Percentiles rank a stretch among this genome's conserved stretches.
Evolutionary conservation across 306 rosid species (phyloP).

Genomic region (Luffa aegyptiaca): DNA sequence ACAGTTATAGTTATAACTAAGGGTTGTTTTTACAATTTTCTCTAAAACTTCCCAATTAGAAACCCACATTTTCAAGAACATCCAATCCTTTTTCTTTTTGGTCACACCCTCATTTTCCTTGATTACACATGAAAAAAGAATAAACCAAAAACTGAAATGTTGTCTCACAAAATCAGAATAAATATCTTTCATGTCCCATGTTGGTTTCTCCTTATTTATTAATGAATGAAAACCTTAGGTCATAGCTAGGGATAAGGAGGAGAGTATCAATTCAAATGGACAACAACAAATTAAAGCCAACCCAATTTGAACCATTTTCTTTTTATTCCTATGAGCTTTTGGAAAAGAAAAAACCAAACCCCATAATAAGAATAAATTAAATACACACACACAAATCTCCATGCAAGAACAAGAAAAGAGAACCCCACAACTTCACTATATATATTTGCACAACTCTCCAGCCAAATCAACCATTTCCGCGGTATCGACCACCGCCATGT

Average conservation of each 20-base stretch:
- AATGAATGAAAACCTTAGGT: not conserved
- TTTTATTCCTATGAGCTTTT: not conserved
- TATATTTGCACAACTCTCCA: not conserved
- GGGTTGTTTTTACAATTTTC: not conserved
- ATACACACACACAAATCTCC: not conserved
- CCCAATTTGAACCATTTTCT: constrained; percentile 2
- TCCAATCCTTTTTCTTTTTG: not conserved
- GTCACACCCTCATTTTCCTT: not conserved
- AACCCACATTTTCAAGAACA: not conserved
- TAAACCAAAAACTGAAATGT: not conserved
- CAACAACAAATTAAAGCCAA: not conserved
- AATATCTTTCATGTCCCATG: constrained; percentile 2
- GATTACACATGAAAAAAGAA: not conserved
- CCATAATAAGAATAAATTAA: not conserved
- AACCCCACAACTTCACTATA: not conserved
- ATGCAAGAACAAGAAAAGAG: not conserved
- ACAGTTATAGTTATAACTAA: not conserved
- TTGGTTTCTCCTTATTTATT: not conserved
- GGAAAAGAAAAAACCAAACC: not conserved
- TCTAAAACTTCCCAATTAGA: not conserved
- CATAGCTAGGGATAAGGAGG: constrained; percentile 2
- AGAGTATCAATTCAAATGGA: constrained; percentile 5
- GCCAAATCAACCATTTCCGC: not conserved
- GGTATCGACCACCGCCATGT: constrained; percentile 19
- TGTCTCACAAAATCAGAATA: constrained; percentile 4